Evolutionary conservation across 345 rosid species (phyloP), one percentile per base, ranked within the genome.

Genomic region (Gossypium thurberi): DNA sequence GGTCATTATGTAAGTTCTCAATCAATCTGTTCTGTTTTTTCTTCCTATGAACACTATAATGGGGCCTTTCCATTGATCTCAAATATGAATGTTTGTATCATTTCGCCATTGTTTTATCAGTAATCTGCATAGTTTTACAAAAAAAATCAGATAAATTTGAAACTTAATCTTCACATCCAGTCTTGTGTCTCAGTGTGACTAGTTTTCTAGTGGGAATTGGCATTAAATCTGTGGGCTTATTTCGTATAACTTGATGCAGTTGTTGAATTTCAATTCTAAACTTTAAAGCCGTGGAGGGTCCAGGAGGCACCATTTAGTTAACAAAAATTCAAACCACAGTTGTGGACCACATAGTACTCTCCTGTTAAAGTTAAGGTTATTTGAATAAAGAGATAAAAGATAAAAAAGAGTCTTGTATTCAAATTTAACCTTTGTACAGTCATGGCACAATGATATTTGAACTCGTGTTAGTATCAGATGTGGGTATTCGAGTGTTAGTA

Each of bases 1-100:
- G 88, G 93, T 69, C 98, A 84, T 70, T 90, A 88, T 81, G 97
- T 92, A 81, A 89, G 98, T 71, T 76, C 44, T 63, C 59, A 1
- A 69, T 51, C 37, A 13, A 46, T 7, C 3, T 46, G 7, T 21
- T 21, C 50, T 59, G 6, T 57, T 2, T 52, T 52, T 52, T 21
- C 33, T 5, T 6, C 56, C 43, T 8, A 48, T 48, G 57, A 67
- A 48, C 57, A 25, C 23, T 50, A 17, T 15, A 47, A 12, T 71
- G 23, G 13, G 5, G 37, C 62, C 50, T 66, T 47, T 17, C 55
- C 62, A 51, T 42, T 11, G 11, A 51, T 67, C 51, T n/a, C 67
- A 26, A 44, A 56, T 53, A 37, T 25, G 65, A 61, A 63, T 44
- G 3, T 15, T 43, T 64, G 40, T 15, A 18, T 20, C 65, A 44